phyloP scores from a whole-genome alignment of 2,329 filamentous ascomycete species.

The Rhexocercosporidium sp. region DNA sequence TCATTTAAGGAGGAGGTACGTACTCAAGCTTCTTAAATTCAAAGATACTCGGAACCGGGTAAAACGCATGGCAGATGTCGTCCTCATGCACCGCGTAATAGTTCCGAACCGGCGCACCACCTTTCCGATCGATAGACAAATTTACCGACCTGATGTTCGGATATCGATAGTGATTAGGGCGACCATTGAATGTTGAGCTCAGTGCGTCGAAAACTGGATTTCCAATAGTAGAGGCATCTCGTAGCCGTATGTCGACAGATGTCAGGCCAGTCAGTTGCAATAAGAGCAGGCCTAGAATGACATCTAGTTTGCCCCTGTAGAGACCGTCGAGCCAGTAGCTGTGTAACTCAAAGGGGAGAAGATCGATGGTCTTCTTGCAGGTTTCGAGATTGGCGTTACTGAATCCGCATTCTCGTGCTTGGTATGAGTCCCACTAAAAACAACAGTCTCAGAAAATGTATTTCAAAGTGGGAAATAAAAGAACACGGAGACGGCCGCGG shows the following conservation, averaged over 20 bases:
- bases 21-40: constrained; percentile 5
- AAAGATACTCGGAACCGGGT: constrained; percentile 4
- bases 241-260: constrained; percentile 18
- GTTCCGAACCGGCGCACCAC: background rate
- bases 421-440: constrained; percentile 6
- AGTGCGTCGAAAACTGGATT: constrained; percentile 20
- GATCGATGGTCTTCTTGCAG: constrained; percentile 9
- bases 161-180: background rate
- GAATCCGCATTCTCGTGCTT: constrained; percentile 22
- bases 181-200: background rate
- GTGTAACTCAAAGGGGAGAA: background rate
- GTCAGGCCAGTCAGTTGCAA: background rate
- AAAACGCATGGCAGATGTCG: constrained; percentile 6
- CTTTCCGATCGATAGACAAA: background rate
- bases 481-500: background rate
- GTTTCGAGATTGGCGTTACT: background rate
- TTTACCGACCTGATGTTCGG: constrained; percentile 1
- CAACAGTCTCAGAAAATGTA: background rate
- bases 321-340: constrained; percentile 8
- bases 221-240: background rate
- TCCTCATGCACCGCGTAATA: background rate
- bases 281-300: constrained; percentile 14
- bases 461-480: background rate
- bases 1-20: background rate
- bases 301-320: constrained; percentile 14